Evolutionary conservation across 805 yeast species (phyloP), one percentile per base, ranked within the genome.

Genomic region (Teunomyces lycoperdinae): DNA sequence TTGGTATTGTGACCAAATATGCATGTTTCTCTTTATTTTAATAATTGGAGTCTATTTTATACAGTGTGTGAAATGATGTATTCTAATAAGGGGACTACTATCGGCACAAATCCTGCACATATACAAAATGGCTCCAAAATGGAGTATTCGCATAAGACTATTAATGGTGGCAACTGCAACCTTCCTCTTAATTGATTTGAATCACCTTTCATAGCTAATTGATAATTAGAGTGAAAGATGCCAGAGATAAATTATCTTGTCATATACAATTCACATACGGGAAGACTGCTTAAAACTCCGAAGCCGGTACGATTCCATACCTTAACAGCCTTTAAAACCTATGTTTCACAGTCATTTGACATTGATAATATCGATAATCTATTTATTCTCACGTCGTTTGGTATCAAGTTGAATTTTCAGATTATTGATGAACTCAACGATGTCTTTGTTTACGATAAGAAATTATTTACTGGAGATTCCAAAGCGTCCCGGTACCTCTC

Each of bases 321-420:
- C n/a, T 45, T 70, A 33, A 50, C 47, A 4, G 62, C 60, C 13
- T 66, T 73, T 53, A 73, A 71, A 46, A 50, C 45, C 5, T 65
- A 55, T 44, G 31, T 73, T 9, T 54, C 52, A 32, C 68, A 66
- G 44, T 46, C 60, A 30, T 67, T 72, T 44, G 52, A 60, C 2
- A 55, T 62, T 11, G 65, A 57, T 14, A 52, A 52, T 38, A 46
- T 44, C 1, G 74, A 67, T 11, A 61, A 69, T 50, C 52, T 72
- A n/a, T 71, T 85, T 53, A 66, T 86, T 10, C 63, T 86, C 33
- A 76, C 89, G 2, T 80, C 89, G 1, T 83, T 78, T 60, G 91
- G 91, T 0, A 74, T 80, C 41, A 81, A 78, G 55, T 68, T 86
- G 52, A 81, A 78, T 60, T 77, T 70, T 60, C 73, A 71, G 57